Base-by-base conservation (phyloP, 2,329 filamentous ascomycete species). In the Epichloe glyceriae region DNA sequence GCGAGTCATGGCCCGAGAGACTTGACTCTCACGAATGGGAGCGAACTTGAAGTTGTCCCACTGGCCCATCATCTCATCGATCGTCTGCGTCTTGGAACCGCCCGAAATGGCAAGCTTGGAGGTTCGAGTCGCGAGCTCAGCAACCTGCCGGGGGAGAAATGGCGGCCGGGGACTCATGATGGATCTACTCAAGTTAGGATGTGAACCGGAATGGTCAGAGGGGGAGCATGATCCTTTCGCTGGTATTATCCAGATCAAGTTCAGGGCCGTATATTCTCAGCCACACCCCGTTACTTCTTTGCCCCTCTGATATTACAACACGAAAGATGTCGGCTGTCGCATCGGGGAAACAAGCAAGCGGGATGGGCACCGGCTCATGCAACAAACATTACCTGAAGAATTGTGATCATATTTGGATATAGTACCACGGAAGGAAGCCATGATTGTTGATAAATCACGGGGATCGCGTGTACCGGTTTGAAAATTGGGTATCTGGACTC, bases 211-310 rank as follows among this genome's bases (percentile, higher is more conserved):
- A 50, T 30, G 60, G 62, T 61, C 58, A 65, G 65, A 61, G 67
- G 71, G 70, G 73, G 73, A 79, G 87, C 88, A 95, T 94, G 88
- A 93, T 95, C 85, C 89, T 95, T 93, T 89, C 89, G 89, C 89
- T 89, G 86, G 88, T 88, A 93, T 93, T 91, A 91, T 90, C 88
- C 86, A 88, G 86, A 90, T 91, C 87, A 91, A 91, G 86, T 91
- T 88, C 58, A 73, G 75, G 75, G 84, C 88, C 86, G 87, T 93
- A 85, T 93, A 82, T 82, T 93, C 86, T 91, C 84, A 88, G 66
- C 68, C 64, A 63, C 65, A 54, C 53, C 53, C 61, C 52, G 58
- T 58, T 54, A 41, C 8, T 51, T 50, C 38, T 15, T 37, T 38
- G 43, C 15, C n/a, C 11, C 8, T 38, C 5, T n/a, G 7, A 8